phyloP scores from a whole-genome alignment of 2,329 filamentous ascomycete species.

The Penicillium sp. region DNA sequence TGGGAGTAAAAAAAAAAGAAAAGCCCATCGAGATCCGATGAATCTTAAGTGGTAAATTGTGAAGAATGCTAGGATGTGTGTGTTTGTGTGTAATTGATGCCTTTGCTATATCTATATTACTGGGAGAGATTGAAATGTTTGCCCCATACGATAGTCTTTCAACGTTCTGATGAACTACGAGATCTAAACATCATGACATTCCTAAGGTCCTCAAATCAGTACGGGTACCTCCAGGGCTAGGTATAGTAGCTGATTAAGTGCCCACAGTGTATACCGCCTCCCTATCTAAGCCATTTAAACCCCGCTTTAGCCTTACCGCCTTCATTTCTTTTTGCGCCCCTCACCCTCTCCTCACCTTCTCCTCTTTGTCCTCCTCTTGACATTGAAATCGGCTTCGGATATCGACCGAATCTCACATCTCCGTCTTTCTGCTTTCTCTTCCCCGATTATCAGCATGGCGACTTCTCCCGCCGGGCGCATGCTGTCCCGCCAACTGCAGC shows the following conservation, averaged over 20 bases:
- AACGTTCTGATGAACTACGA: background rate
- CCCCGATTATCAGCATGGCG: slow-evolving; percentile 35
- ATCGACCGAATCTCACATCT: background rate
- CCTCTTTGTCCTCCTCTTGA: background rate
- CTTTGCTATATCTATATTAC: background rate
- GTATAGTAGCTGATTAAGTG: background rate
- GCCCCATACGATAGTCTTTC: background rate
- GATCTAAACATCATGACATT: background rate
- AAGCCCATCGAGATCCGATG: background rate
- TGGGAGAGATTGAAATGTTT: background rate
- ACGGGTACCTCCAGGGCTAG: background rate
- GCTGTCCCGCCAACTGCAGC: slow-evolving; percentile 81
- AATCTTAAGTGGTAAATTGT: background rate
- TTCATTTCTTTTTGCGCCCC: slow-evolving; percentile 20
- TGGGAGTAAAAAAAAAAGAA: background rate
- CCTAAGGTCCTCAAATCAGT: background rate
- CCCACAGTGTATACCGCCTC: slow-evolving; percentile 1
- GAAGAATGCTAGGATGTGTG: background rate
- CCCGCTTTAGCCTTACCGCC: slow-evolving; percentile 19
- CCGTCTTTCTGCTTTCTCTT: background rate
- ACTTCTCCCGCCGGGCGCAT: slow-evolving; percentile 57
- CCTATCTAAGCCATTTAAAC: background rate
- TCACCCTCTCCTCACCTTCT: slow-evolving; percentile 7
- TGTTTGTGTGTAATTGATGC: background rate
- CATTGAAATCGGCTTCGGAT: background rate